These are phyloP conservation scores for Cladophialophora bantiana DNA, from an alignment of 2,329 filamentous ascomycete genomes.

Conservation along the genomic window DNA sequence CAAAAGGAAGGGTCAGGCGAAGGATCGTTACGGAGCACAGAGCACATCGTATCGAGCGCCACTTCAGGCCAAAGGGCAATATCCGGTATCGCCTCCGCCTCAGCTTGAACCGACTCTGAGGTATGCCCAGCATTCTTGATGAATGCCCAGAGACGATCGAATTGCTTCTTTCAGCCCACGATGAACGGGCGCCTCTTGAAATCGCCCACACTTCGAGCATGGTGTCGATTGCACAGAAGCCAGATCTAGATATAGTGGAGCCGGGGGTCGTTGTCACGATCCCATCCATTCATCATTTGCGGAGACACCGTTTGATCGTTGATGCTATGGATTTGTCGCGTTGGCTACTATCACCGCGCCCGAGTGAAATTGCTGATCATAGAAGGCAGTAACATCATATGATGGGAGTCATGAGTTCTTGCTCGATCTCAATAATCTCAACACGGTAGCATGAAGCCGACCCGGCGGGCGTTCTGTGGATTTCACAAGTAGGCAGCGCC, in stretches of 20 bases:
- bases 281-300: not conserved
- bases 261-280: not conserved
- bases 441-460: not conserved
- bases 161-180: not conserved
- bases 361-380: not conserved
- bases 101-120: not conserved
- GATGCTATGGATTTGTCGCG: not conserved
- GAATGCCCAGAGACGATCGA: not conserved
- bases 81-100: not conserved
- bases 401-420: not conserved
- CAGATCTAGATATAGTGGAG: conserved; percentile 16
- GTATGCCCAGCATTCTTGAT: not conserved
- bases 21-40: not conserved
- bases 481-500: not conserved
- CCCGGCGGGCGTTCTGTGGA: not conserved
- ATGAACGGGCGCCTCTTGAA: not conserved
- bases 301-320: not conserved
- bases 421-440: not conserved
- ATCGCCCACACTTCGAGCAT: not conserved
- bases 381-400: not conserved
- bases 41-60: not conserved
- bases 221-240: not conserved
- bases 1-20: not conserved
- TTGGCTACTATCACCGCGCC: not conserved
- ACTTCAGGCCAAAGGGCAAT: not conserved